Conservation (phyloP, 2,329 filamentous ascomycete species). For the Arthrobotrys musiformis region DNA sequence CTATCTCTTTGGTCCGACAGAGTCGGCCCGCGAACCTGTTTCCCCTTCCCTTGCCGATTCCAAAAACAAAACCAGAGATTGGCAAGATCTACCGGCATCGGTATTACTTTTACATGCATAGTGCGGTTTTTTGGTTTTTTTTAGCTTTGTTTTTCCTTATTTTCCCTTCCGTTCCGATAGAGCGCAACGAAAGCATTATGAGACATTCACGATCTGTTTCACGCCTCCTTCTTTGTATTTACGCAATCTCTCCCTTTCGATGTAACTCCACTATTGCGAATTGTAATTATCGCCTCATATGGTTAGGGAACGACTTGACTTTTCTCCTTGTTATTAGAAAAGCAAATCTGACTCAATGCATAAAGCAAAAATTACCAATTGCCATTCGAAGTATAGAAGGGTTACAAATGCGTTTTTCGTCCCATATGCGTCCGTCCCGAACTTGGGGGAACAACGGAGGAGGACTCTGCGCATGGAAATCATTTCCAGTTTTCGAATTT, state of each 20-base stretch:
- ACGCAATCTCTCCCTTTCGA: conserved; percentile 23
- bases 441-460: too few species aligned
- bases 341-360: neutral
- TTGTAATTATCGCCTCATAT: neutral
- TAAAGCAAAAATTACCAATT: neutral
- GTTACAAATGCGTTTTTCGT: neutral
- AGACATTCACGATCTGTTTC: conserved; percentile 2
- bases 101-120: conserved; percentile 9
- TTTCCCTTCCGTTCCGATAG: conserved; percentile 11
- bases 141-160: conserved; percentile 6
- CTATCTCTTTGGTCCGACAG: conserved; percentile 16
- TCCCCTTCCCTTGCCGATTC: conserved; percentile 34
- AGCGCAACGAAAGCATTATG: conserved; percentile 18
- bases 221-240: conserved; percentile 35
- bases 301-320: neutral
- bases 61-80: neutral
- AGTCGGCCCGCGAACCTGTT: conserved; percentile 52
- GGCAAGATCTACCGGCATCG: conserved; percentile 31
- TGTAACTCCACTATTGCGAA: conserved; percentile 23
- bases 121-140: neutral
- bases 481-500: conserved; percentile 45
- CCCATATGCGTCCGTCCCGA: too few species aligned
- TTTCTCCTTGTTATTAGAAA: neutral
- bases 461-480: conserved; percentile 34
- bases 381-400: neutral